These are phyloP conservation scores for Pelargonium myrrhifolium DNA, from an alignment of 441 rosid species.

Conservation along the genomic window DNA sequence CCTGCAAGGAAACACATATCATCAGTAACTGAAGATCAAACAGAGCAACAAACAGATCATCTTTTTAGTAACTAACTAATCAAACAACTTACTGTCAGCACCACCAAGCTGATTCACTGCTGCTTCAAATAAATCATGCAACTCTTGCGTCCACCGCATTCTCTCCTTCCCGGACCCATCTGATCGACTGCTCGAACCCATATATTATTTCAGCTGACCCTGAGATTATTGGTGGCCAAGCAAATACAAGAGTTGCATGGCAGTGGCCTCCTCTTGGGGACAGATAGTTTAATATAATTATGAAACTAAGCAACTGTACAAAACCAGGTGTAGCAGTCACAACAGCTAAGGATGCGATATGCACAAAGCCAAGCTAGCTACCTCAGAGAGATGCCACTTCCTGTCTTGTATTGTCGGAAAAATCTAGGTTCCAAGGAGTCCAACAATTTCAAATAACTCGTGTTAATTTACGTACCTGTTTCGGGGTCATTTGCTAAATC, in stretches of 20 bases:
- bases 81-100: constrained; percentile 48
- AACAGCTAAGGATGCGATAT: background rate
- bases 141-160: constrained; percentile 50
- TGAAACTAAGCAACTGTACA: background rate
- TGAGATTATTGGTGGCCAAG: background rate
- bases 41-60: background rate
- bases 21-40: background rate
- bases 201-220: background rate
- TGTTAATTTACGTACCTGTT: no score
- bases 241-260: background rate
- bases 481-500: background rate
- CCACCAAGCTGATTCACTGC: constrained; percentile 64
- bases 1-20: constrained; percentile 26
- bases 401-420: constrained; percentile 2
- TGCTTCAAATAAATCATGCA: constrained; percentile 47
- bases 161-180: constrained; percentile 44
- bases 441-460: background rate
- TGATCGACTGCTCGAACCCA: constrained; percentile 35
- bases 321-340: background rate
- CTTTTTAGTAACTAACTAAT: no score
- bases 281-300: background rate
- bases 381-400: background rate
- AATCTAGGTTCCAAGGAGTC: background rate
- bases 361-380: background rate
- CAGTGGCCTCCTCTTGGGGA: background rate